Evolutionary conservation across 2,329 filamentous ascomycete genomes (phyloP).

Genomic region (Clathrospora elynae): DNA sequence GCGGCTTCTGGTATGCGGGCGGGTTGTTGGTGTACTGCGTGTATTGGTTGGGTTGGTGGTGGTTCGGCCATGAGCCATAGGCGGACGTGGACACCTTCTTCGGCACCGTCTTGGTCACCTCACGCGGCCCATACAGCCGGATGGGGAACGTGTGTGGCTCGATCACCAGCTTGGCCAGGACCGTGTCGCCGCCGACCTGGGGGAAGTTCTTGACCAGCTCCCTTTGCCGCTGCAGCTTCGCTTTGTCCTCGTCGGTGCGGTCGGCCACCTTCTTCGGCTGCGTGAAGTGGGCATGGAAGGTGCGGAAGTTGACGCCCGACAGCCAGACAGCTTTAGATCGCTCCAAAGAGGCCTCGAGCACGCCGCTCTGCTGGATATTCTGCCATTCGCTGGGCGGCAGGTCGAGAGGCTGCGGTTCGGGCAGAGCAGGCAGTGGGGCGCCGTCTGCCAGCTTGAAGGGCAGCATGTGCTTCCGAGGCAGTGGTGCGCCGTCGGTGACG

Average conservation of each 20-base stretch:
- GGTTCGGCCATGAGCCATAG: slow-evolving; percentile 45
- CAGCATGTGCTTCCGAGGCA: slow-evolving; percentile 46
- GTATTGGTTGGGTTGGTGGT: slow-evolving; percentile 35
- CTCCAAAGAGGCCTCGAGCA: slow-evolving; percentile 72
- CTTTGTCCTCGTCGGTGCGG: slow-evolving; percentile 68
- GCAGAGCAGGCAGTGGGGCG: slow-evolving; percentile 72
- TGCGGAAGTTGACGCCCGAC: slow-evolving; percentile 46
- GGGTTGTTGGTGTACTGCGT: slow-evolving; percentile 32
- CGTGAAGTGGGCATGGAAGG: slow-evolving; percentile 45
- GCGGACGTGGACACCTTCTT: slow-evolving; percentile 37
- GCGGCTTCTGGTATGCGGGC: slow-evolving; percentile 25
- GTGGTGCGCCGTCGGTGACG: slow-evolving; percentile 19
- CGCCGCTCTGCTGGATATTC: slow-evolving; percentile 74
- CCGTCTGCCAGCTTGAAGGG: slow-evolving; percentile 68
- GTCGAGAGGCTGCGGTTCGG: slow-evolving; percentile 67
- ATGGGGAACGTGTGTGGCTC: slow-evolving; percentile 82
- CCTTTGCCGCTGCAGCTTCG: slow-evolving; percentile 66
- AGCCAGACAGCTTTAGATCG: slow-evolving; percentile 66
- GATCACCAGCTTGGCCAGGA: slow-evolving; percentile 61
- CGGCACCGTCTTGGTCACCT: slow-evolving; percentile 29
- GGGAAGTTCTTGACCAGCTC: slow-evolving; percentile 46
- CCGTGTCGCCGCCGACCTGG: slow-evolving; percentile 36
- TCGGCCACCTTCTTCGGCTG: slow-evolving; percentile 51
- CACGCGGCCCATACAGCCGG: slow-evolving; percentile 41
- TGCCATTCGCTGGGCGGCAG: slow-evolving; percentile 71